Base-by-base conservation (phyloP, 2,329 filamentous ascomycete species). In the Periglandula ipomoeae region DNA sequence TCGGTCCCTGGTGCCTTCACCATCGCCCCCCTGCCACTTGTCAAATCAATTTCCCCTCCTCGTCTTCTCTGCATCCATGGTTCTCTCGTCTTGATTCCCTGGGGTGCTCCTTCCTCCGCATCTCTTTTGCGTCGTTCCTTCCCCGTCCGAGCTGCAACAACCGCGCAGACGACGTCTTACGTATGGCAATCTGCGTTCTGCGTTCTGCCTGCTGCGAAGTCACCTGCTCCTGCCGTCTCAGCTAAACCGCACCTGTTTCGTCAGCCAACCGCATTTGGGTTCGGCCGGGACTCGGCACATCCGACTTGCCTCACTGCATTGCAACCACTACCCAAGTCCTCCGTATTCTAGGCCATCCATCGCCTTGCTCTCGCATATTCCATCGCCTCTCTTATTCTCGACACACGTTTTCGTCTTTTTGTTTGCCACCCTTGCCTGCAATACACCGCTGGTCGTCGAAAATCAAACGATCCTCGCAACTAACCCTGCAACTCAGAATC, bases 251-350 rank as follows among this genome's bases (percentile, higher is more conserved):
- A 27, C 32, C 49, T 37, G 41, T 45, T 49, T 41, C 19, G 40
- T 37, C 42, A 48, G 32, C 46, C 42, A 51, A 51, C 46, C 38
- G 35, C 46, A 38, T 48, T 46, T 39, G 41, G 42, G 24, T 24
- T 44, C 38, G 42, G 37, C 19, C 38, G 46, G 49, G 20, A 51
- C 32, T 48, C 46, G 49, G 46, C 46, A 51, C 47, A 43, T 41
- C 49, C 49, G 46, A 48, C 39, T 41, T 44, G 49, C 38, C 46
- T 48, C 46, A 48, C 10, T 7, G 39, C 41, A 46, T 20, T 32
- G 17, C 48, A 39, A 39, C 38, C 43, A 35, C 20, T n/a, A 32
- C 17, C 6, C 8, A 23, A 15, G 17, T 8, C 22, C 35, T 20
- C 22, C 13, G 23, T 23, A 34, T 30, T 9, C 17, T 44, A 22